Base-by-base conservation (phyloP, 1,284 basidiomycete genomes). In the Apiotrichum mycotoxinovorans region DNA sequence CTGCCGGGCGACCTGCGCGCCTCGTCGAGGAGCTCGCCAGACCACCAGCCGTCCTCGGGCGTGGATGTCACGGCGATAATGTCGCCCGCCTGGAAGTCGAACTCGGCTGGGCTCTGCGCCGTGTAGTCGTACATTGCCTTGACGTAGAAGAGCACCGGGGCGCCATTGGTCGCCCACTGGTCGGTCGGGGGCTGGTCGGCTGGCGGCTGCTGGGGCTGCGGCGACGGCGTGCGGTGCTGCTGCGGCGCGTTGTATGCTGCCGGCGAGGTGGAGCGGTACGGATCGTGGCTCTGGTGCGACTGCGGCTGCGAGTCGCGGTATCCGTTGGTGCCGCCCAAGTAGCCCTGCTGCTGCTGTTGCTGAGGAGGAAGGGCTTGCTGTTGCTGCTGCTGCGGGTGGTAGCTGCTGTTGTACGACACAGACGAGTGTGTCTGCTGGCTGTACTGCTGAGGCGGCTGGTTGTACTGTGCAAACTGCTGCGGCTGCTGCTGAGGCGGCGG, bases 41-140 rank as follows among this genome's bases (percentile, higher is more conserved):
- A 88, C 92, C 91, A 95, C 92, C 92, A 95, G 1, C 91, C 91
- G 67, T 96, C 92, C 62, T 94, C 89, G 14, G 91, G 91, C 17
- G 90, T 93, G 43, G 86, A 83, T 2, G 89, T 94, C 4, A 95
- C 91, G 11, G 91, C 92, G 67, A 96, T 94, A 61, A 95, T 88
- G 74, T 95, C 92, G 7, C 88, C 89, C 23, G 85, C 81, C 69
- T 91, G 89, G 83, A 95, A 94, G 73, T 91, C 88, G 75, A 94
- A 89, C 52, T 76, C 75, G 20, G 70, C 68, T 5, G 67, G 18
- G 23, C 45, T 89, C 20, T 88, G 86, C 23, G 93, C 92, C 17
- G 79, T 77, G 69, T 97, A 97, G 73, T 96, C 91, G 74, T 93
- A 97, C 67, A 97, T 77, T 35, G 94, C 94, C 80, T 90, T 89